Conservation (phyloP, 441 rosid genomes). For the Melastoma candidum region DNA sequence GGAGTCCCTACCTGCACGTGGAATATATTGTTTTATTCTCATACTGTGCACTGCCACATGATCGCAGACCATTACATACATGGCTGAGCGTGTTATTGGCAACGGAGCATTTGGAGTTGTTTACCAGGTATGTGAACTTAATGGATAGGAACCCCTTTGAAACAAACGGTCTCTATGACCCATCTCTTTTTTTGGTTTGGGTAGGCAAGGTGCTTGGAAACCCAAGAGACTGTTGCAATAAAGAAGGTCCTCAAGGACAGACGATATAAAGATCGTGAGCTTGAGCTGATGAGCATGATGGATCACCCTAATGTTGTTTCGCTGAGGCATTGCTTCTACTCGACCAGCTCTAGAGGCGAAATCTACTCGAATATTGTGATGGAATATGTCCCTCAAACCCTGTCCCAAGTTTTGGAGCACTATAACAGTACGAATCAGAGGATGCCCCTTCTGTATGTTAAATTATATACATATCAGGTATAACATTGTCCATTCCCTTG, state of each 20-base stretch:
- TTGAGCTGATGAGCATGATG: constrained; percentile 16
- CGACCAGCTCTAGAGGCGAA: constrained; percentile 14
- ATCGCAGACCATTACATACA: constrained; percentile 17
- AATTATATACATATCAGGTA: constrained; percentile 19
- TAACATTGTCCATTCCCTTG: not conserved
- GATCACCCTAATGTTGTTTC: constrained; percentile 20
- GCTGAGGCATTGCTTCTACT: constrained; percentile 15
- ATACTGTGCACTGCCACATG: not conserved
- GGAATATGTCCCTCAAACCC: constrained; percentile 14
- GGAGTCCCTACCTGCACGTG: too few species aligned
- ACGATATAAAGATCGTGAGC: constrained; percentile 19
- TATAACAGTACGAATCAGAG: constrained; percentile 16
- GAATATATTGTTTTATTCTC: not conserved
- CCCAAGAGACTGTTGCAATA: constrained; percentile 17
- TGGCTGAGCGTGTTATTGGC: constrained; percentile 19
- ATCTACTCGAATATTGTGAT: constrained; percentile 15
- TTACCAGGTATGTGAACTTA: constrained; percentile 11
- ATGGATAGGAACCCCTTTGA: too few species aligned
- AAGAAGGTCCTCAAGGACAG: constrained; percentile 18
- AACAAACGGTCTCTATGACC: not conserved
- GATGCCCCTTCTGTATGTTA: constrained; percentile 17
- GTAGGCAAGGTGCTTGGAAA: constrained; percentile 19
- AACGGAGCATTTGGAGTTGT: constrained; percentile 17
- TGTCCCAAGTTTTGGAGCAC: constrained; percentile 13
- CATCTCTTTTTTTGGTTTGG: not conserved